Conservation (phyloP, 139 green algal genomes). For the Trebouxia sp. region DNA sequence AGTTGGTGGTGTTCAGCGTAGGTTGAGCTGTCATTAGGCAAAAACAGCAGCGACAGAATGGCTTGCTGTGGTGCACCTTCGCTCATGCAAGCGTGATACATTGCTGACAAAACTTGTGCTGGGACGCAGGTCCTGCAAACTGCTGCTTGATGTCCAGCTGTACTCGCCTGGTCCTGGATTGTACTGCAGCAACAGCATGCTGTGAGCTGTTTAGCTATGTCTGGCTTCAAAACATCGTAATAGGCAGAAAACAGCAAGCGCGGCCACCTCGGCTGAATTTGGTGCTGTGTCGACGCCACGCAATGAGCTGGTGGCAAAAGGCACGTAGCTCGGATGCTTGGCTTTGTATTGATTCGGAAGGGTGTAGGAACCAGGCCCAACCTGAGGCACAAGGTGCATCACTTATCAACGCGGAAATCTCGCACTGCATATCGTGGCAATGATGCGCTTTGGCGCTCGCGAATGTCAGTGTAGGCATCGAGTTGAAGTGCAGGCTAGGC, state of each 20-base stretch:
- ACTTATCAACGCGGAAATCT: too few species aligned
- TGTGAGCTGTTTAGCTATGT: neutral
- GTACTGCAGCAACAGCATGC: neutral
- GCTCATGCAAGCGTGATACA: slow-evolving; percentile 7
- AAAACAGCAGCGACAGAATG: too few species aligned
- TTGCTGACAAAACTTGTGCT: slow-evolving; percentile 14
- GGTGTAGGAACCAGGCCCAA: slow-evolving; percentile 5
- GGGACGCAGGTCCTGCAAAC: neutral
- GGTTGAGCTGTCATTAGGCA: too few species aligned
- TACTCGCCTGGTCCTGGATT: slow-evolving; percentile 11
- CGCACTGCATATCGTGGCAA: too few species aligned
- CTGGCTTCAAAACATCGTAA: neutral
- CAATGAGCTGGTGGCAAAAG: neutral
- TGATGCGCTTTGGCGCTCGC: too few species aligned
- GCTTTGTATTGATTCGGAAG: neutral
- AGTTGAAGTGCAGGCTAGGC: too few species aligned
- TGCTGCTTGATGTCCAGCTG: neutral
- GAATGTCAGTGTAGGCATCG: too few species aligned
- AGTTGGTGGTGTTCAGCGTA: slow-evolving; percentile 10
- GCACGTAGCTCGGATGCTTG: slow-evolving; percentile 4
- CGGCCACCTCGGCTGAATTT: neutral
- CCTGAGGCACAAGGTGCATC: neutral
- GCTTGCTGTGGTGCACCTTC: neutral
- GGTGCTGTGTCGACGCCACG: neutral
- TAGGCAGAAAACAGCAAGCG: neutral